A percentile compares a stretch with the other conserved stretches of the same genome.
phyloP scores from a whole-genome alignment of 2,329 filamentous ascomycete genomes.

The Ceratocystis harringtonii region DNA sequence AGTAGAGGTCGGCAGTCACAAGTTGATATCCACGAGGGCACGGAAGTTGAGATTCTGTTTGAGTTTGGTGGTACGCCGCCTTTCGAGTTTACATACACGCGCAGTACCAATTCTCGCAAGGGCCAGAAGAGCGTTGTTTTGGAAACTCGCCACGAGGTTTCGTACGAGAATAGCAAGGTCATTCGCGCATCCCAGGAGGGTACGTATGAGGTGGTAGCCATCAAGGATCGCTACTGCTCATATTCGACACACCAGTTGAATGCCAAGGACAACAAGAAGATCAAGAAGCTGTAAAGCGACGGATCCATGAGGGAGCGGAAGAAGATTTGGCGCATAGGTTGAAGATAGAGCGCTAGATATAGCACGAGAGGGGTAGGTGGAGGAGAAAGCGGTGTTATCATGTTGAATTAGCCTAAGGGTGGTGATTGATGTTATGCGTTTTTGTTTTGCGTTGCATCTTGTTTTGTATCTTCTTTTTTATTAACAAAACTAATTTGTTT shows the following conservation, averaged over 20 bases:
- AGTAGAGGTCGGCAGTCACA: constrained; percentile 67
- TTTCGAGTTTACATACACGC: constrained; percentile 94
- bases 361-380: background rate
- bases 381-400: background rate
- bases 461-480: constrained; percentile 10
- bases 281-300: constrained; percentile 15
- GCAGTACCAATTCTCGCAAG: constrained; percentile 71
- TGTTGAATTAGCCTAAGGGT: background rate
- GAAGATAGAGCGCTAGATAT: background rate
- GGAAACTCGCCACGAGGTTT: constrained; percentile 80
- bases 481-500: constrained; percentile 13
- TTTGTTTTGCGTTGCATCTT: constrained; percentile 7
- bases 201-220: constrained; percentile 91
- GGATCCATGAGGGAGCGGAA: background rate
- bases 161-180: constrained; percentile 64
- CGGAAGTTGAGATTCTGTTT: constrained; percentile 82
- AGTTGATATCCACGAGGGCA: constrained; percentile 92
- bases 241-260: constrained; percentile 58
- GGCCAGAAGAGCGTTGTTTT: constrained; percentile 66
- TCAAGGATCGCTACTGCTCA: constrained; percentile 84
- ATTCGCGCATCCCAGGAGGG: constrained; percentile 84
- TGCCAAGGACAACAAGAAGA: constrained; percentile 31
- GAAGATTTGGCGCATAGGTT: background rate
- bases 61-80: constrained; percentile 92
- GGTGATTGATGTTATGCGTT: background rate